phyloP scores from a whole-genome alignment of 2,329 filamentous ascomycete species.

The Mycosphaerelloides madeirae region DNA sequence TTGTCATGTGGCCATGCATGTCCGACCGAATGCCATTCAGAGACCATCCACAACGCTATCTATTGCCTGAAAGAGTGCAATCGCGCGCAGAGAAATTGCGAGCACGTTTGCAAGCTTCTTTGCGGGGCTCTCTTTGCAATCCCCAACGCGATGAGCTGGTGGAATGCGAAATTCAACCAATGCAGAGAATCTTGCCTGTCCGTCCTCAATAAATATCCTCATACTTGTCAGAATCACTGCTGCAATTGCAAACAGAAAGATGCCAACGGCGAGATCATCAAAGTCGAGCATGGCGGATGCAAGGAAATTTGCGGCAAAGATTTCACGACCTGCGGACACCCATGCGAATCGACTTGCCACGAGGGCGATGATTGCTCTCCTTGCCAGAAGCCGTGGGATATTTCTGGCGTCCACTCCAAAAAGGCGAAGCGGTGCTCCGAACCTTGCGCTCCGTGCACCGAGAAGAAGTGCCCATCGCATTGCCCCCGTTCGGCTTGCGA shows the following conservation, averaged over 20 bases:
- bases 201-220: slow-evolving; percentile 56
- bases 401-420: slow-evolving; percentile 52
- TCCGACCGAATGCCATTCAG: slow-evolving; percentile 42
- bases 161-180: slow-evolving; percentile 26
- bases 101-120: slow-evolving; percentile 38
- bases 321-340: slow-evolving; percentile 54
- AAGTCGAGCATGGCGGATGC: slow-evolving; percentile 47
- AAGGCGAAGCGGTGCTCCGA: slow-evolving; percentile 56
- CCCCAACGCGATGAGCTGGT: slow-evolving; percentile 32
- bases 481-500: slow-evolving; percentile 51
- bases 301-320: slow-evolving; percentile 46
- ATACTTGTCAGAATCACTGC: slow-evolving; percentile 51
- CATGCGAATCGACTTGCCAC: slow-evolving; percentile 53
- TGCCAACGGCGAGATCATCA: slow-evolving; percentile 25
- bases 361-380: slow-evolving; percentile 42
- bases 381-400: slow-evolving; percentile 51
- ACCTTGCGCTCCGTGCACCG: slow-evolving; percentile 58
- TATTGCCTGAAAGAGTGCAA: slow-evolving; percentile 40
- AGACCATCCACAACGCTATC: slow-evolving; percentile 39
- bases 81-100: slow-evolving; percentile 35
- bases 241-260: slow-evolving; percentile 42
- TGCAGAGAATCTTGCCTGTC: slow-evolving; percentile 49
- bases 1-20: slow-evolving; percentile 46
- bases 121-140: slow-evolving; percentile 42
- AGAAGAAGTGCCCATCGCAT: slow-evolving; percentile 49